phyloP scores from a whole-genome alignment of 2,329 filamentous ascomycete genomes.

The Aspergillus ustus region DNA sequence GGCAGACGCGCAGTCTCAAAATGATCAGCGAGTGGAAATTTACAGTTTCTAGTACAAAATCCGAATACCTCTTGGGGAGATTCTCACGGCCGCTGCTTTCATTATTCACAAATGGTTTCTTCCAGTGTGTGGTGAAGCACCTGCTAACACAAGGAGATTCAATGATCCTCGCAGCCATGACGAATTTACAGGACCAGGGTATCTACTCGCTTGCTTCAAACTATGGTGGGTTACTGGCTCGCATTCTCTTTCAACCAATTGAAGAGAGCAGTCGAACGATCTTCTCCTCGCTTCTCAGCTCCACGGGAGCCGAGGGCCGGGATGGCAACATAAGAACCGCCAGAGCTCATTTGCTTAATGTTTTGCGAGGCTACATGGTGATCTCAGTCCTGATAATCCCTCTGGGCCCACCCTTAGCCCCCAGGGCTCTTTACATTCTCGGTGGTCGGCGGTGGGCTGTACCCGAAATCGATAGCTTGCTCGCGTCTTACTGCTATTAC shows the following conservation, averaged over 20 bases:
- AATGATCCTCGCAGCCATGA: constrained; percentile 78
- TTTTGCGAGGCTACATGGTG: constrained; percentile 75
- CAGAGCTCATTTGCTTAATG: constrained; percentile 42
- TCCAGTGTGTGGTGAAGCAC: constrained; percentile 90
- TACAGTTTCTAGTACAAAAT: constrained; percentile 30
- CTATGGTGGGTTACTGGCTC: constrained; percentile 85
- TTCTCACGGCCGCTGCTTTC: constrained; percentile 74
- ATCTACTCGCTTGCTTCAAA: constrained; percentile 93
- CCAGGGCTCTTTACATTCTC: constrained; percentile 72
- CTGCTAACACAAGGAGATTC: constrained; percentile 93
- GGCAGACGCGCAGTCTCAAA: constrained; percentile 14
- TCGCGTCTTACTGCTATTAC: constrained; percentile 87
- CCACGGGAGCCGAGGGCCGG: constrained; percentile 25
- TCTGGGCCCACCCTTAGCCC: constrained; percentile 76
- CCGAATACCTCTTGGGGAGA: constrained; percentile 59
- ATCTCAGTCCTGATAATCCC: constrained; percentile 70
- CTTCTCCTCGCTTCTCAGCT: constrained; percentile 78
- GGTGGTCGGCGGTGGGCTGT: constrained; percentile 77
- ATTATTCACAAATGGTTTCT: constrained; percentile 79
- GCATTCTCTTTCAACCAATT: constrained; percentile 90
- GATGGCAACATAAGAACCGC: constrained; percentile 29
- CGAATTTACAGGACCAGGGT: constrained; percentile 80
- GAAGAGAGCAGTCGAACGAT: constrained; percentile 91
- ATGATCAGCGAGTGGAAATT: constrained; percentile 6
- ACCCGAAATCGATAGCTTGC: constrained; percentile 72